phyloP scores from a whole-genome alignment of 139 green algal species.

The Axilococcus clingmanii region DNA sequence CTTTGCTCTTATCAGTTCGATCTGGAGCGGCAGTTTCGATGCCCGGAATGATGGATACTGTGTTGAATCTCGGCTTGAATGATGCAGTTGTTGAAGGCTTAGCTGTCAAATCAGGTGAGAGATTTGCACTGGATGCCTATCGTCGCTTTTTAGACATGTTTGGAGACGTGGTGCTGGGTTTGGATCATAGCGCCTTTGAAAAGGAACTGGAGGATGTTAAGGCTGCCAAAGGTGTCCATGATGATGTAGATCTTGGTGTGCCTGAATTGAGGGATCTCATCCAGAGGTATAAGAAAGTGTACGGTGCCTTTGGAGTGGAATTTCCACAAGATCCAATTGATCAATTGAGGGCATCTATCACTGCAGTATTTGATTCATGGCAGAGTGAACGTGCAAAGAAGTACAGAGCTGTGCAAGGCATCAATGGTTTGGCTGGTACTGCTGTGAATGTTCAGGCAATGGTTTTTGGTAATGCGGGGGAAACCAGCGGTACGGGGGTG shows the following conservation, averaged over 20 bases:
- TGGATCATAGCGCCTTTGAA: constrained; percentile 75
- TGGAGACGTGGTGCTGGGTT: constrained; percentile 69
- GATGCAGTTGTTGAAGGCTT: constrained; percentile 59
- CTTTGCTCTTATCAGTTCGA: constrained; percentile 75
- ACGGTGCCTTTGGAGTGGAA: constrained; percentile 31
- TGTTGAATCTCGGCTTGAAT: constrained; percentile 85
- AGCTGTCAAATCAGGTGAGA: constrained; percentile 37
- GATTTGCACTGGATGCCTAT: constrained; percentile 77
- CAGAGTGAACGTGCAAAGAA: constrained; percentile 66
- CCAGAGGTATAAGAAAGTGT: constrained; percentile 55
- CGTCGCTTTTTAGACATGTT: constrained; percentile 84
- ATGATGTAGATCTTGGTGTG: constrained; percentile 69
- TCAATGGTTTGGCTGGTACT: constrained; percentile 72
- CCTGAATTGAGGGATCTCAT: constrained; percentile 66
- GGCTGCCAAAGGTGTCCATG: constrained; percentile 33
- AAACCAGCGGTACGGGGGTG: constrained; percentile 69
- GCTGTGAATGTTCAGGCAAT: constrained; percentile 86
- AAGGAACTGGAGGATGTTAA: constrained; percentile 61
- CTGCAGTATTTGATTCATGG: constrained; percentile 73
- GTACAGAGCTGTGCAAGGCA: constrained; percentile 83
- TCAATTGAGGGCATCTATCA: constrained; percentile 56
- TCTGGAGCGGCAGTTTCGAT: constrained; percentile 65
- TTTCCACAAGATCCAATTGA: constrained; percentile 65
- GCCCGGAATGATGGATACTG: constrained; percentile 87
- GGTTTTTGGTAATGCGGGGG: constrained; percentile 79